Base-by-base conservation (phyloP, 1,284 basidiomycete genomes). In the Pseudozyma sp. region DNA sequence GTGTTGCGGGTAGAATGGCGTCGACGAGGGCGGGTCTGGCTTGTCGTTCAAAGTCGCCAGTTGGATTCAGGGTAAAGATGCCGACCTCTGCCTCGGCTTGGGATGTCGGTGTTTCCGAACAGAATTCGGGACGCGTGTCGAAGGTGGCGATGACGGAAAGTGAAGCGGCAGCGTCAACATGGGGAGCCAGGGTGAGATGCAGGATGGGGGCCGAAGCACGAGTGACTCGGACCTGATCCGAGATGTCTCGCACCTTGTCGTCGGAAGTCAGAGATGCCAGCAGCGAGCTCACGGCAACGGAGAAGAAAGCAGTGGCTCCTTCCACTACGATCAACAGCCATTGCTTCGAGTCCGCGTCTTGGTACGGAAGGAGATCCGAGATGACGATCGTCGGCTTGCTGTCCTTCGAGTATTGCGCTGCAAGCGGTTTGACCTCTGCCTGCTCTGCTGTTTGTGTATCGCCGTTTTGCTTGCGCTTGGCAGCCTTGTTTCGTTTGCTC, bases 251-350 rank as follows among this genome's bases (percentile, higher is more conserved):
- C 13, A 54, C 55, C 50, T 58, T 56, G 24, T 59, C 62, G 10
- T 56, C 57, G 3, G 51, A 39, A 7, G 48, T 4, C 39, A 50
- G n/a, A 24, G 72, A 53, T 29, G 45, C 48, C 19, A 68, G 30
- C 45, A 79, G 44, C 16, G 53, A 56, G 37, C 53, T 51, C 37
- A 76, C 48, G 2, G 77, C 70, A 1, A 80, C 45, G 10, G 68
- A 51, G 56, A 77, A 80, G 65, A 80, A 70, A 8, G 77, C 75
- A 10, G 70, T 72, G 3, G 80, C 78, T 3, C 80, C 80, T 44
- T 81, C 77, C 14, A 76, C 63, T 8, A 77, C 66, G 14, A 80
- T 40, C 34, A 81, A 53, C 11, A 81, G 48, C 66, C 62, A 65
- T 17, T 43, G 33, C 29, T 60, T 44, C 13, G 56, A 69, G 13